phyloP scores from a whole-genome alignment of 306 rosid genomes.

The Senna tora region DNA sequence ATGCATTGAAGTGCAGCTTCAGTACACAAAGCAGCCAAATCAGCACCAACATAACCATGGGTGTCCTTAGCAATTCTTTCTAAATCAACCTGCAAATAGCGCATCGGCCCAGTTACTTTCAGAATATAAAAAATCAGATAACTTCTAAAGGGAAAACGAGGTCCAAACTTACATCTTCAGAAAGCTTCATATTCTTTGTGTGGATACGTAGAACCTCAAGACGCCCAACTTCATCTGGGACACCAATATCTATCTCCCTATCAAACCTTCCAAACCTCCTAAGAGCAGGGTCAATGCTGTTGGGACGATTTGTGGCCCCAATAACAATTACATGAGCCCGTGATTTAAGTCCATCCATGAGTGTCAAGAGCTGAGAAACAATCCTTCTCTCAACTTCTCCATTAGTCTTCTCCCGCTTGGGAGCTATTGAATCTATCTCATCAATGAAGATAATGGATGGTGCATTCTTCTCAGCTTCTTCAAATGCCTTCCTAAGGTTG shows the following conservation, averaged over 20 bases:
- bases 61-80: slow-evolving; percentile 90
- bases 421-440: slow-evolving; percentile 97
- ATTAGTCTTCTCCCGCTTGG: slow-evolving; percentile 95
- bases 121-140: slow-evolving; percentile 18
- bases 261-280: slow-evolving; percentile 99
- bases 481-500: slow-evolving; percentile 95
- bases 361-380: slow-evolving; percentile 95
- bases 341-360: slow-evolving; percentile 95
- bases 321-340: slow-evolving; percentile 96
- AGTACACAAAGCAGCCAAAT: slow-evolving; percentile 92
- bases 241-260: slow-evolving; percentile 95
- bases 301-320: slow-evolving; percentile 96
- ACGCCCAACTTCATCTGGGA: slow-evolving; percentile 93
- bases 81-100: slow-evolving; percentile 74
- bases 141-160: background rate
- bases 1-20: slow-evolving; percentile 99
- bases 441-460: slow-evolving; percentile 95
- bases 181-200: slow-evolving; percentile 96
- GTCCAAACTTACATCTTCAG: slow-evolving; percentile 72
- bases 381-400: slow-evolving; percentile 98
- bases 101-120: background rate
- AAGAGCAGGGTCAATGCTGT: slow-evolving; percentile 95
- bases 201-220: slow-evolving; percentile 97
- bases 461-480: slow-evolving; percentile 99
- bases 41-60: slow-evolving; percentile 97